phyloP scores from a whole-genome alignment of 208 protist species.

The Naegleria lovaniensis region DNA sequence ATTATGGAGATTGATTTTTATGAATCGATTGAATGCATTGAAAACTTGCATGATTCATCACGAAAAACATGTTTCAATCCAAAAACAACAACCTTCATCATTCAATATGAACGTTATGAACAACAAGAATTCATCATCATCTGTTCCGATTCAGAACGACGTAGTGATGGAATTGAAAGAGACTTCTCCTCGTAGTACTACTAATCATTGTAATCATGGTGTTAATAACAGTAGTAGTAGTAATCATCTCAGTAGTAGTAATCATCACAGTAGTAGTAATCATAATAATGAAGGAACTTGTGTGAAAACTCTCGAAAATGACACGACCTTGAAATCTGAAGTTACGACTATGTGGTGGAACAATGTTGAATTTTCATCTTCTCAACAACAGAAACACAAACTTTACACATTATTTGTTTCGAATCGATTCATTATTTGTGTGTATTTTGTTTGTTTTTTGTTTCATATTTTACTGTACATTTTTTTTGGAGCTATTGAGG shows the following conservation, averaged over 20 bases:
- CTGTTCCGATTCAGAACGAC: too few relatives aligned
- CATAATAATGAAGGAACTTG: too few relatives aligned
- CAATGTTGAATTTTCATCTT: not conserved
- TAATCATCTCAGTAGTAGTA: too few relatives aligned
- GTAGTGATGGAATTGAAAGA: too few relatives aligned
- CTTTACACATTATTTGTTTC: not conserved
- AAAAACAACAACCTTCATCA: not conserved
- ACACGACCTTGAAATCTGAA: too few relatives aligned
- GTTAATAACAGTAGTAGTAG: too few relatives aligned
- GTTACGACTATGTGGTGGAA: not conserved
- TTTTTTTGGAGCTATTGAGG: not conserved
- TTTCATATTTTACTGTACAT: not conserved
- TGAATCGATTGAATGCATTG: not conserved
- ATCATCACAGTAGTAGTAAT: too few relatives aligned
- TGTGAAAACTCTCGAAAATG: too few relatives aligned
- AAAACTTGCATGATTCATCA: not conserved
- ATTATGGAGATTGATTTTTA: not conserved
- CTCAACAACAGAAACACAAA: not conserved
- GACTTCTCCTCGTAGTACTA: too few relatives aligned
- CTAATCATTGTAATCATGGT: too few relatives aligned
- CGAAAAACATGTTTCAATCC: not conserved
- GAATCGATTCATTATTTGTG: not conserved
- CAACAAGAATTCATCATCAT: too few relatives aligned
- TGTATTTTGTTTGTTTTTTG: not conserved
- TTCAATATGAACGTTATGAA: too few relatives aligned